A percentile compares a stretch with the other conserved stretches of the same genome.
These are phyloP conservation scores for Kwoniella sp. DNA, from an alignment of 768 basidiomycete genomes.

Conservation along the genomic window DNA sequence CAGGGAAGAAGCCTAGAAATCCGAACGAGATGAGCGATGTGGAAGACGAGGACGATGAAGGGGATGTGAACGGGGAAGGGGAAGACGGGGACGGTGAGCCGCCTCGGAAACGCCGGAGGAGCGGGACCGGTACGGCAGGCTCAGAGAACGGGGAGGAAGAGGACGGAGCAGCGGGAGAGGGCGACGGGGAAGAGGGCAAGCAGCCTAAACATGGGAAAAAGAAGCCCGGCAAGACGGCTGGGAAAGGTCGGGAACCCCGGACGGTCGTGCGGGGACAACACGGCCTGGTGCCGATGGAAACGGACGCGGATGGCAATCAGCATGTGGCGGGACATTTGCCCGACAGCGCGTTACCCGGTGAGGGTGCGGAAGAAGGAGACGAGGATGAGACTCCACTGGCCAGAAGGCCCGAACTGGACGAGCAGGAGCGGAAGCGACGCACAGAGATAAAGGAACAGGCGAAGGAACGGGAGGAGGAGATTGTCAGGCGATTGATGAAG, in stretches of 20 bases:
- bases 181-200: conserved; percentile 5
- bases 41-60: background rate
- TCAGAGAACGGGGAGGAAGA: conserved; percentile 5
- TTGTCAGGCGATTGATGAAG: conserved; percentile 61
- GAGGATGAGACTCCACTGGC: conserved; percentile 62
- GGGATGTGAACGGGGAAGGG: background rate
- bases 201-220: conserved; percentile 31
- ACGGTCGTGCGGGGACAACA: conserved; percentile 34
- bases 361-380: conserved; percentile 49
- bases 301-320: conserved; percentile 60
- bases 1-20: conserved; percentile 13
- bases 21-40: background rate
- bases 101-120: conserved; percentile 8
- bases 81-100: conserved; percentile 2
- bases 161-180: conserved; percentile 18
- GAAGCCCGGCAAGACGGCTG: conserved; percentile 23
- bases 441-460: conserved; percentile 41
- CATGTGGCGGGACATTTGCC: conserved; percentile 59
- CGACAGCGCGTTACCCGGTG: conserved; percentile 14
- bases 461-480: conserved; percentile 38
- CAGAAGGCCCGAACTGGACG: conserved; percentile 37
- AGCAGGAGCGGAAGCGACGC: conserved; percentile 32
- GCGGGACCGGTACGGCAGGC: conserved; percentile 2
- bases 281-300: conserved; percentile 40
- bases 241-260: conserved; percentile 32